A percentile compares a stretch with the other conserved stretches of the same genome.
Conservation (phyloP, 2,329 filamentous ascomycete species). For the Purpureocillium takamizusanense region DNA sequence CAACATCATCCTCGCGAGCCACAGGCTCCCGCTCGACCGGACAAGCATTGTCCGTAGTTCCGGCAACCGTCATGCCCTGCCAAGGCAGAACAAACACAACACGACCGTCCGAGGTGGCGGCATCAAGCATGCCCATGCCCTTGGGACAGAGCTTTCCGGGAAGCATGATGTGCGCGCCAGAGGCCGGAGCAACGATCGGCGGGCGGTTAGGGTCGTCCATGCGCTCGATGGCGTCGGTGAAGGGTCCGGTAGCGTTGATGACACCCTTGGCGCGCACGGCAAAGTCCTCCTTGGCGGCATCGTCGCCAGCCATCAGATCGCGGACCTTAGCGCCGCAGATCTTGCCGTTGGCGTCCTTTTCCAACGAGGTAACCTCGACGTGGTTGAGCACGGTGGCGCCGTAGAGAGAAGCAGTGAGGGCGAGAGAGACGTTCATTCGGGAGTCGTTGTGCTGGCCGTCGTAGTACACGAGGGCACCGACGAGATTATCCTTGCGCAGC, state of each 20-base stretch:
- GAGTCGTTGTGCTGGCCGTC: constrained; percentile 83
- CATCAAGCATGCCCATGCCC: constrained; percentile 76
- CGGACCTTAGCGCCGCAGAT: constrained; percentile 54
- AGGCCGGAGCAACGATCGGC: constrained; percentile 71
- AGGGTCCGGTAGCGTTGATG: constrained; percentile 78
- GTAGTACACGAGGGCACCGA: constrained; percentile 78
- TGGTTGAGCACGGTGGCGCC: constrained; percentile 75
- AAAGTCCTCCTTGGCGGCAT: constrained; percentile 49
- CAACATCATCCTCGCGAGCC: constrained; percentile 67
- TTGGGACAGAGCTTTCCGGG: constrained; percentile 71
- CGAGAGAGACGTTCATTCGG: constrained; percentile 77
- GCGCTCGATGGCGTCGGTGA: constrained; percentile 70
- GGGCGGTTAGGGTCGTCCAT: constrained; percentile 63
- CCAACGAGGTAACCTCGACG: constrained; percentile 65
- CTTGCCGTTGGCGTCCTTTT: constrained; percentile 61
- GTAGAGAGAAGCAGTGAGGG: constrained; percentile 71
- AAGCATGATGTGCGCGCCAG: constrained; percentile 75
- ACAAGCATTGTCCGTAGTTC: constrained; percentile 70
- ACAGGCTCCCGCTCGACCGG: constrained; percentile 60
- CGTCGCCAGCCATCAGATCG: constrained; percentile 52
- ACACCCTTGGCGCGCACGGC: constrained; percentile 69
- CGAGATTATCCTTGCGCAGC: constrained; percentile 62
- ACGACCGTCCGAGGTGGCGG: constrained; percentile 72
- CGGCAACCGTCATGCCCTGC: constrained; percentile 80
- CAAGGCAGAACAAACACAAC: constrained; percentile 84